Conservation (phyloP, 805 yeast species). For the Metschnikowia corniflorae region DNA sequence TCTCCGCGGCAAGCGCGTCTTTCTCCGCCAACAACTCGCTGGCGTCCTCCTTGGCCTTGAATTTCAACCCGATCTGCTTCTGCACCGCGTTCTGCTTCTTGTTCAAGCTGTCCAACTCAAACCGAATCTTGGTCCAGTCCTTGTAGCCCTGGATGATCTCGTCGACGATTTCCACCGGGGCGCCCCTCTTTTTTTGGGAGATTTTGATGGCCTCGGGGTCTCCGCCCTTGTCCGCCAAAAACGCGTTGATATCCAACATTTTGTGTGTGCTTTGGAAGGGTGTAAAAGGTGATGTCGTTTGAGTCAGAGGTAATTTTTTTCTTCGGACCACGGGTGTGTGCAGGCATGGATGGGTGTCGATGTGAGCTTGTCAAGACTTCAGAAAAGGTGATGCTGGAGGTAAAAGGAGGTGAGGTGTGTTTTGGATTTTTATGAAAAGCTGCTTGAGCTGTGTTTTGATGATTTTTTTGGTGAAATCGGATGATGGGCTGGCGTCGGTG, state of each 20-base stretch:
- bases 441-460: too few relatives aligned
- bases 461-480: too few relatives aligned
- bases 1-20: slow-evolving; percentile 67
- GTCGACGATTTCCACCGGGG: slow-evolving; percentile 89
- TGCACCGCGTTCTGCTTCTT: slow-evolving; percentile 85
- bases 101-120: slow-evolving; percentile 86
- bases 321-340: too few relatives aligned
- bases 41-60: slow-evolving; percentile 94
- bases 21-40: slow-evolving; percentile 76
- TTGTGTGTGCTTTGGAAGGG: too few relatives aligned
- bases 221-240: slow-evolving; percentile 96
- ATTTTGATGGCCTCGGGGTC: slow-evolving; percentile 82
- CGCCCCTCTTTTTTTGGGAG: slow-evolving; percentile 94
- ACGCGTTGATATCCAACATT: slow-evolving; percentile 91
- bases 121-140: slow-evolving; percentile 79
- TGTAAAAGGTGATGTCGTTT: too few relatives aligned
- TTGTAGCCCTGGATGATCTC: slow-evolving; percentile 90
- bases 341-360: too few relatives aligned
- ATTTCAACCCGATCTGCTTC: slow-evolving; percentile 88
- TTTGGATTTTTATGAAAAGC: too few relatives aligned
- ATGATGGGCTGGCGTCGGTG: too few relatives aligned
- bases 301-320: too few relatives aligned
- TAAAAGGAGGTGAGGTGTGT: too few relatives aligned
- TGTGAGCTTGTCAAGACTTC: too few relatives aligned
- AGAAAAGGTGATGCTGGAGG: too few relatives aligned